Evolutionary conservation across 352 stramenopile genomes (phyloP).

Genomic region (Phytophthora quininea): DNA sequence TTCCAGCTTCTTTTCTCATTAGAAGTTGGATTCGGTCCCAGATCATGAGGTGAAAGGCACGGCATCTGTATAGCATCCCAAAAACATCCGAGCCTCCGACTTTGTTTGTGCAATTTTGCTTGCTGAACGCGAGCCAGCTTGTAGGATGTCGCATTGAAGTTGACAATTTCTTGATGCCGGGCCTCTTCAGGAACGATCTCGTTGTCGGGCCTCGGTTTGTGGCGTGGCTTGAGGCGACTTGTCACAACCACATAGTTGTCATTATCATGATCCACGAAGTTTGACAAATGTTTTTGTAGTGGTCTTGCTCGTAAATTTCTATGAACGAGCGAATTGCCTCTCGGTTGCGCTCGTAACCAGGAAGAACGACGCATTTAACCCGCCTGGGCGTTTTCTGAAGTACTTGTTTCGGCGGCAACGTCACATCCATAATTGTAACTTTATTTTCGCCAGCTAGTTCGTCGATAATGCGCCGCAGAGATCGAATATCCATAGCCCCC

Average conservation of each 20-base stretch:
- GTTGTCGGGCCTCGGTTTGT: not conserved
- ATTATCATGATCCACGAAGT: constrained; percentile 54
- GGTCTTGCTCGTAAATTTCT: constrained; percentile 64
- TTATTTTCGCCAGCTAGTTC: constrained; percentile 57
- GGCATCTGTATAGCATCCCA: constrained; percentile 73
- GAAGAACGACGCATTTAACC: constrained; percentile 70
- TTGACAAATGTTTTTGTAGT: constrained; percentile 71
- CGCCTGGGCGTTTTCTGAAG: constrained; percentile 68
- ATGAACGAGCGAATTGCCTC: constrained; percentile 63
- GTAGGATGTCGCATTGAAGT: constrained; percentile 68
- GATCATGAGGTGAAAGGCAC: constrained; percentile 66
- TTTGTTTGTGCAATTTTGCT: constrained; percentile 70
- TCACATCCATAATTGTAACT: constrained; percentile 69
- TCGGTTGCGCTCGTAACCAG: constrained; percentile 57
- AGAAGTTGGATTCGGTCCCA: constrained; percentile 53
- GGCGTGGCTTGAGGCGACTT: constrained; percentile 40
- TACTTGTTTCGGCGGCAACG: constrained; percentile 65
- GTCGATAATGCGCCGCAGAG: constrained; percentile 67
- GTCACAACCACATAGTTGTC: constrained; percentile 72
- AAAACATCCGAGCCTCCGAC: constrained; percentile 79
- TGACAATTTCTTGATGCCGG: constrained; percentile 59
- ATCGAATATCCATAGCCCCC: constrained; percentile 69
- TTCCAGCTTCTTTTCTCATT: constrained; percentile 9
- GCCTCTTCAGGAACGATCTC: constrained; percentile 29
- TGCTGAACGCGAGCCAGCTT: constrained; percentile 66